Evolutionary conservation across 352 stramenopile genomes (phyloP), one percentile per base, ranked within the genome.

Genomic region (Aphanomyces invadans): DNA sequence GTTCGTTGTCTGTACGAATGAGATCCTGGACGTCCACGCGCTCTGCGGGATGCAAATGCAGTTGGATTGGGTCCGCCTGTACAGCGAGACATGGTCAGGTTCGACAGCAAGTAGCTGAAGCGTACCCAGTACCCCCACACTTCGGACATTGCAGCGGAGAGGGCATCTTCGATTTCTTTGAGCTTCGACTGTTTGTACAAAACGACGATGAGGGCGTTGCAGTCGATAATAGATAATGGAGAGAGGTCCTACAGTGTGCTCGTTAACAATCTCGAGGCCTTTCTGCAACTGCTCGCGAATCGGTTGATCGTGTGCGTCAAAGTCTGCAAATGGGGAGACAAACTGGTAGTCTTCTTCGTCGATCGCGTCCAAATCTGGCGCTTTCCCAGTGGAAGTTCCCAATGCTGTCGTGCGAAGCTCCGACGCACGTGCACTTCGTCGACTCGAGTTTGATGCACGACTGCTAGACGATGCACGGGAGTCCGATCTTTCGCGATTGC

Each of bases 41-140:
- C 73, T 95, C 86, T 0, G 86, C 82, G 17, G 86, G 83, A 64
- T 95, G 84, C 36, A 93, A 65, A 44, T 87, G 88, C 31, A 92
- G 29, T 70, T 91, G 83, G 59, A 93, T 88, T 26, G 86, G 86
- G 66, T 95, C 86, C 49, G 86, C 80, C 82, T 90, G n/a, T n/a
- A n/a, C n/a, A n/a, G n/a, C n/a, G n/a, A n/a, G n/a, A 53, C 2
- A 32, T 38, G 70, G n/a, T n/a, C n/a, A n/a, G n/a, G n/a, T n/a
- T n/a, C n/a, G n/a, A n/a, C n/a, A n/a, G n/a, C n/a, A n/a, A n/a
- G n/a, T n/a, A n/a, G n/a, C n/a, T n/a, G n/a, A n/a, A n/a, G n/a
- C n/a, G n/a, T 74, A 92, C 84, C 85, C 86, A 95, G 62, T 95
- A 92, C 62, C 84, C 86, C 86, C 86, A 95, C 5, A 95, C 83